These are phyloP conservation scores for Aspergillus carbonarius DNA, from an alignment of 2,329 filamentous ascomycete species.

Conservation along the genomic window DNA sequence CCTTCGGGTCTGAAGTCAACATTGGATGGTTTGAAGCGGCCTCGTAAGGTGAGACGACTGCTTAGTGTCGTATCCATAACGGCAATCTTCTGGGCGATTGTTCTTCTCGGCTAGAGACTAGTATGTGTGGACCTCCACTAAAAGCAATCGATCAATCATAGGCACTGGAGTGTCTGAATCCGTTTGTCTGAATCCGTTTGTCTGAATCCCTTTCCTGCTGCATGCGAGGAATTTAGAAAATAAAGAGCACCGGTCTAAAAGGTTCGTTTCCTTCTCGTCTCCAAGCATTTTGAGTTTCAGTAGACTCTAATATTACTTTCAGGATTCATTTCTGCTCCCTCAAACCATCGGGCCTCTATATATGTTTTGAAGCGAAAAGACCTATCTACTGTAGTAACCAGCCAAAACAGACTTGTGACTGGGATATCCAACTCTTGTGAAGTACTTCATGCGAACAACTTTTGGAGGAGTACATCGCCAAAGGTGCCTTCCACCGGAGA, in stretches of 20 bases:
- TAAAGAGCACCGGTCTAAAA: background rate
- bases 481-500: slow-evolving; percentile 69
- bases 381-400: background rate
- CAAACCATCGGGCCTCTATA: background rate
- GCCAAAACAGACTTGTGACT: background rate
- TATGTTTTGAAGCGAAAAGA: background rate
- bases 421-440: background rate
- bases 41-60: background rate
- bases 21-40: background rate
- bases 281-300: background rate
- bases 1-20: background rate
- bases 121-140: background rate
- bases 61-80: background rate
- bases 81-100: background rate
- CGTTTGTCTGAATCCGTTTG: background rate
- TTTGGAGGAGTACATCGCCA: slow-evolving; percentile 63
- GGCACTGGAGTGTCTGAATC: background rate
- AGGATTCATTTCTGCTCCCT: background rate
- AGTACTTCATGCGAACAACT: slow-evolving; percentile 52
- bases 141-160: background rate
- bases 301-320: background rate
- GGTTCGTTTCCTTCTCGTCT: background rate
- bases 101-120: background rate
- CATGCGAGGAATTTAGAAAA: background rate
- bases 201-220: background rate